Percentiles rank a stretch among this genome's conserved stretches.
Evolutionary conservation across 352 stramenopile genomes (phyloP).

Genomic region (Phytophthora aleatoria): DNA sequence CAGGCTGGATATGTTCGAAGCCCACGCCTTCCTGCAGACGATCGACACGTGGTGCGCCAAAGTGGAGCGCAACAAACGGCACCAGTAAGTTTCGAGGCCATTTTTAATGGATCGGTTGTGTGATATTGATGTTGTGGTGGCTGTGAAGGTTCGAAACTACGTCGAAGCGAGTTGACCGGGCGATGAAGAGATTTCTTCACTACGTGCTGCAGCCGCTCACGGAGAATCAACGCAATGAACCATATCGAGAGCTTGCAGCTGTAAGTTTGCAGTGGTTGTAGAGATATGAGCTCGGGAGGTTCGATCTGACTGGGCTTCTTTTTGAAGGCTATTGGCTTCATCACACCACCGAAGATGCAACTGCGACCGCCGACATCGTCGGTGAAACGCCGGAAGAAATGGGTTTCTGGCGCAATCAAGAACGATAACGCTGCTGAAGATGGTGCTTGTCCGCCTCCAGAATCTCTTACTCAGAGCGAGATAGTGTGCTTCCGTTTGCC

Average conservation of each 20-base stretch:
- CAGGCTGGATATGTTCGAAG: slow-evolving; percentile 36
- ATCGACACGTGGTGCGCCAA: slow-evolving; percentile 21
- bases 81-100: not conserved
- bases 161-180: slow-evolving; percentile 9
- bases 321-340: slow-evolving; percentile 15
- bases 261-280: slow-evolving; percentile 8
- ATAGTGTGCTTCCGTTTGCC: slow-evolving; percentile 20
- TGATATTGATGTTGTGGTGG: slow-evolving; percentile 2
- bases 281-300: not conserved
- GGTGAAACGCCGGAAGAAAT: slow-evolving; percentile 8
- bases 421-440: not conserved
- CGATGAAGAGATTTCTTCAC: slow-evolving; percentile 23
- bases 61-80: slow-evolving; percentile 11
- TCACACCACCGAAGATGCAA: slow-evolving; percentile 3
- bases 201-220: slow-evolving; percentile 9
- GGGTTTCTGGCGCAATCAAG: slow-evolving; percentile 7
- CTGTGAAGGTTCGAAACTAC: not conserved
- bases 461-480: slow-evolving; percentile 1
- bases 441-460: not conserved
- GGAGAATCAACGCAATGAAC: not conserved
- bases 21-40: slow-evolving; percentile 26
- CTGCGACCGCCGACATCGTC: slow-evolving; percentile 2
- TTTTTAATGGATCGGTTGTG: not conserved
- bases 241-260: slow-evolving; percentile 8
- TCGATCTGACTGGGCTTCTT: not conserved